Conservation (phyloP, 257 asterid genomes). For the Solanum paucissectum region DNA sequence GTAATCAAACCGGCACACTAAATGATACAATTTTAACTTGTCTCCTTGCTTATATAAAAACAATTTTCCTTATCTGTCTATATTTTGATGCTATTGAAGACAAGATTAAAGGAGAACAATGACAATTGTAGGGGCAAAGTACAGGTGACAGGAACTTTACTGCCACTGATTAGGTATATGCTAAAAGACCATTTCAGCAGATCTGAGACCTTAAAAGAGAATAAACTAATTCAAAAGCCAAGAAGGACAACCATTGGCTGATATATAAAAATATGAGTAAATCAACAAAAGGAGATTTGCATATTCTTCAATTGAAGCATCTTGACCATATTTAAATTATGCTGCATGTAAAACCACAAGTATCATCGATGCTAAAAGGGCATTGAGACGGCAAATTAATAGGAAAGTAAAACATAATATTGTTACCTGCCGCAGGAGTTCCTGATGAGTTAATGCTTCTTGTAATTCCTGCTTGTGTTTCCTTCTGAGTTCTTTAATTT, state of each 20-base stretch:
- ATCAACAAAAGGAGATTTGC: background rate
- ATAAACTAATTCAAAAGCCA: background rate
- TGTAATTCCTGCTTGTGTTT: constrained; percentile 90
- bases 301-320: background rate
- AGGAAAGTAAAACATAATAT: background rate
- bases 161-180: background rate
- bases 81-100: background rate
- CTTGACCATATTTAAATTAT: background rate
- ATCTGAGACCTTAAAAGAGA: background rate
- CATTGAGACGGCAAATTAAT: background rate
- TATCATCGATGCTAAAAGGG: background rate
- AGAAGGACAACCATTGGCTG: background rate
- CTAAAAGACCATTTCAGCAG: background rate
- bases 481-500: constrained; percentile 66
- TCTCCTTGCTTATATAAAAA: background rate
- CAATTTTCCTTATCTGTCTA: background rate
- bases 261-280: background rate
- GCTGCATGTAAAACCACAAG: background rate
- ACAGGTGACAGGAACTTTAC: background rate
- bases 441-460: constrained; percentile 69
- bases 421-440: constrained; percentile 79
- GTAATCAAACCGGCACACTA: background rate
- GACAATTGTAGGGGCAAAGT: background rate
- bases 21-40: background rate
- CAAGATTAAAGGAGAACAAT: background rate